Evolutionary conservation across 2,329 filamentous ascomycete species (phyloP), one percentile per base, ranked within the genome.

Genomic region (Colletotrichum brevisporum): DNA sequence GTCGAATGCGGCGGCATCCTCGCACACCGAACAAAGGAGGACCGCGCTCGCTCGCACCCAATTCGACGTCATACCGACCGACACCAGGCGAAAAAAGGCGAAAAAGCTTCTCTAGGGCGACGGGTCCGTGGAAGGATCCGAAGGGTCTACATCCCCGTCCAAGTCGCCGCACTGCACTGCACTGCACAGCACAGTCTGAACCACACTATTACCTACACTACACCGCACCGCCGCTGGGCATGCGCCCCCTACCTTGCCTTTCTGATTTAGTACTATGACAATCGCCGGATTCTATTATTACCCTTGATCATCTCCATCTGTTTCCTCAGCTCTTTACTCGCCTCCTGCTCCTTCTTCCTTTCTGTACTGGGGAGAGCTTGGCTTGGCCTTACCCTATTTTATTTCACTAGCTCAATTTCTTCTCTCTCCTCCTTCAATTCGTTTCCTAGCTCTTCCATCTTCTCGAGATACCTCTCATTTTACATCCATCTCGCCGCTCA

Each of bases 61-160:
- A 45, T 47, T 56, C 51, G 62, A 66, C 66, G 66, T 69, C 66
- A 69, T 69, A 69, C 62, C 55, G 50, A 21, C 43, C 50, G 24
- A 66, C 43, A 27, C 62, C 54, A 66, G 54, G 27, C 36, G 50
- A 55, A 66, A 54, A 69, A 60, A 60, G 54, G 27, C 36, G 50
- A 55, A 66, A 54, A 69, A 66, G 47, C 61, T 60, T 66, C 51
- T 66, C 56, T 60, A 66, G 66, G 52, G 50, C 31, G 21, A 55
- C 66, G 62, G 66, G 66, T 56, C 66, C 55, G 62, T 66, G 61
- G 47, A 51, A 54, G 26, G 52, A 43, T 47, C 54, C 50, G 54
- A 66, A 56, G 62, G 24, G 18, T 65, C 31, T 10, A n/a, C n/a
- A 45, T 60, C 61, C 66, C 54, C 41, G 50, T 60, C 55, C 55